Conservation (phyloP, 257 asterid species). For the Thymus mandschuricus region DNA sequence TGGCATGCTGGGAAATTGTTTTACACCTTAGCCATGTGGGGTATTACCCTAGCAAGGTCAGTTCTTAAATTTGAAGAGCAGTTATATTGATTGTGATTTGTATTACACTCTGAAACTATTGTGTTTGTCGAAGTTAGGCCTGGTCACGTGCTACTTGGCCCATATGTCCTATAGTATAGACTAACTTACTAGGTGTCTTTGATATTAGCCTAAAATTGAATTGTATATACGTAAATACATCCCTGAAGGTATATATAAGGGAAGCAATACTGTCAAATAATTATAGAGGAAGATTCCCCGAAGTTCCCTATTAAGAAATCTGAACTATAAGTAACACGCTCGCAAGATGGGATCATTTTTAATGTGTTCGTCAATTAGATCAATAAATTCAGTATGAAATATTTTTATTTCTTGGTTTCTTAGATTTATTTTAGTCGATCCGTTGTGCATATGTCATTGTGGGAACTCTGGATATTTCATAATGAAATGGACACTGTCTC, state of each 20-base stretch:
- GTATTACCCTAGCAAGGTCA: conserved; percentile 89
- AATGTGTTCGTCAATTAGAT: not conserved
- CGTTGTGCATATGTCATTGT: not conserved
- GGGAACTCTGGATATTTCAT: too few species aligned
- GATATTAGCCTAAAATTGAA: not conserved
- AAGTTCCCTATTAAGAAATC: not conserved
- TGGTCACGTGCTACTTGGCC: not conserved
- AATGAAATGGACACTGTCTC: too few species aligned
- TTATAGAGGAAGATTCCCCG: not conserved
- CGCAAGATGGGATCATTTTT: not conserved
- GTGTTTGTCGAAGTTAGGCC: not conserved
- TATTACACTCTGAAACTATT: not conserved
- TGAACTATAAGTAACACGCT: not conserved
- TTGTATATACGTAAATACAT: not conserved
- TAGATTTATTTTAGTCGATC: not conserved
- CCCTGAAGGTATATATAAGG: not conserved
- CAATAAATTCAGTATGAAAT: not conserved
- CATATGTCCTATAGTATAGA: not conserved
- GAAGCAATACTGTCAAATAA: not conserved
- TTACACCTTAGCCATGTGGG: conserved; percentile 86
- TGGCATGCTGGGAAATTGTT: conserved; percentile 88
- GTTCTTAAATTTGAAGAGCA: conserved; percentile 8
- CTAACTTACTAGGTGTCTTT: not conserved
- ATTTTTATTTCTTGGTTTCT: not conserved
- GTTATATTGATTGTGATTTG: not conserved